These are phyloP conservation scores for Aciculosporium take DNA, from an alignment of 2,329 filamentous ascomycete genomes.

Conservation along the genomic window DNA sequence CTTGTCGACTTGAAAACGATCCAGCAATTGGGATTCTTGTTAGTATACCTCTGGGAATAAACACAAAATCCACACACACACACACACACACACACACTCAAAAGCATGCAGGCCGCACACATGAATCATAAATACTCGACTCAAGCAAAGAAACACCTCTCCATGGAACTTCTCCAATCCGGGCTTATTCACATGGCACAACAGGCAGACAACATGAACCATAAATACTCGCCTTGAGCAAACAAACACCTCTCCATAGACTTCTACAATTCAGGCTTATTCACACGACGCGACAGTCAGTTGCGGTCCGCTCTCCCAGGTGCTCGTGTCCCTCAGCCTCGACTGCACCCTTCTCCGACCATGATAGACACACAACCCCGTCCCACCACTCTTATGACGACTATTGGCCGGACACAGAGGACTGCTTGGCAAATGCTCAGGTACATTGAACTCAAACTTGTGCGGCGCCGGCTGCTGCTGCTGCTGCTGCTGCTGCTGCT, in stretches of 20 bases:
- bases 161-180: neutral
- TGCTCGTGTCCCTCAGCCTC: neutral
- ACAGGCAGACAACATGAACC: neutral
- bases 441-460: slow-evolving; percentile 33
- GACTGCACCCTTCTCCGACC: slow-evolving; percentile 20
- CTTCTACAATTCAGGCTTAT: neutral
- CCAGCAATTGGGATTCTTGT: too few species aligned
- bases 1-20: too few species aligned
- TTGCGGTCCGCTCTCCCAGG: neutral
- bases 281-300: neutral
- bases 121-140: neutral
- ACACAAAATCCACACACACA: too few species aligned
- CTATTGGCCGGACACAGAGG: slow-evolving; percentile 37
- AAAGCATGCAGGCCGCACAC: too few species aligned
- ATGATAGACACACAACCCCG: slow-evolving; percentile 36
- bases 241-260: neutral
- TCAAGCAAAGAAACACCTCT: neutral
- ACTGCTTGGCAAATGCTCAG: slow-evolving; percentile 36
- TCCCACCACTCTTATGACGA: slow-evolving; percentile 29
- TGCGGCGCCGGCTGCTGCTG: slow-evolving; percentile 2
- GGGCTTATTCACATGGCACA: too few species aligned
- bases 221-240: neutral
- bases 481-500: slow-evolving; percentile 3
- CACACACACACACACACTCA: too few species aligned
- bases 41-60: too few species aligned